Evolutionary conservation across 108 stramenopile genomes (phyloP), one percentile per base, ranked within the genome.

Genomic region (Skeletonema tropicum): DNA sequence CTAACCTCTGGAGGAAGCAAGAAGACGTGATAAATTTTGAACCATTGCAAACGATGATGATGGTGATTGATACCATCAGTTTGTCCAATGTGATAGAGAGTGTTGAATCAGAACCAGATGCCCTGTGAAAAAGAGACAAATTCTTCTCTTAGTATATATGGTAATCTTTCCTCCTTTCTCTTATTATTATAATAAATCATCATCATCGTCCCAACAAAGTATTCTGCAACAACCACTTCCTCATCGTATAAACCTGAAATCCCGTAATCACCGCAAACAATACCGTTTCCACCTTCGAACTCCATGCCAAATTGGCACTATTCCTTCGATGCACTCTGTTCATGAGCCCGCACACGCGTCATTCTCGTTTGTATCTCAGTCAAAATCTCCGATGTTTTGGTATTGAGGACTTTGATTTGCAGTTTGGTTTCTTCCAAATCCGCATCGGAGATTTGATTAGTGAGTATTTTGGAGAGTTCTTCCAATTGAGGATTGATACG

Each of bases 1-100:
- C 92, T 1, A 75, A 17, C 77, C 87, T n/a, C 66, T 90, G 21
- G 64, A 71, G 17, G 70, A 82, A 31, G 89, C 89, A 26, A 64
- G 57, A 64, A 57, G 59, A 32, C 46, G 57, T 45, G 87, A 87
- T 68, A 60, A 58, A 42, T 89, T 79, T 69, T 87, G 49, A 45
- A 2, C 38, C 38, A 12, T 39, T 10, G 11, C 11, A 39, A 39
- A 11, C 0, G 11, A 12, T 38, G 38, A 10, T 38, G 38, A 39
- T 39, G 36, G 7, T 36, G 36, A 38, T 38, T 11, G 38, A 38
- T 39, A 12, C 3, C 1, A 12, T 39, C 10, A 2, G 10, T 1
- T 39, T 39, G 10, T 12, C 8, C 36, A 39, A 1, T 12, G 10
- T 39, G 38, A 12, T 39, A 12, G 10, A 12, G 38, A 39, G 38